Evolutionary conservation across 2,329 filamentous ascomycete species (phyloP), one percentile per base, ranked within the genome.

Genomic region (Aureobasidium zeae): DNA sequence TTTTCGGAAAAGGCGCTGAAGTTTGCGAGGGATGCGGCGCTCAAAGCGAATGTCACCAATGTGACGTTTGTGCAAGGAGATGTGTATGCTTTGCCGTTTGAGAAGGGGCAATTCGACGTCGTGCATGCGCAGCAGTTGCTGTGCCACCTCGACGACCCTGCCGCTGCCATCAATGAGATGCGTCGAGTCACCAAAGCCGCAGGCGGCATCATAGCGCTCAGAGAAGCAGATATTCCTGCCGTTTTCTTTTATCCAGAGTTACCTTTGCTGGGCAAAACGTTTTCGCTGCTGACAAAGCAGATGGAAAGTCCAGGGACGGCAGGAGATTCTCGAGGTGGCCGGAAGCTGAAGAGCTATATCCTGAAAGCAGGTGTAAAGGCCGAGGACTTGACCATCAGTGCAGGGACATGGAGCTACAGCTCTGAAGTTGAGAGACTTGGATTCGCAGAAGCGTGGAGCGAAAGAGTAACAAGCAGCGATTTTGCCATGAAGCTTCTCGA

Each of bases 51-150:
- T 1, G 30, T 66, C 6, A 48, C 44, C 11, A 66, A 65, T 43
- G 49, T 64, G 11, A 51, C 50, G 1, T 67, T 66, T 42, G 52
- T 55, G 16, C 49, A 53, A 13, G 61, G 59, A 10, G 60, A 66
- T 59, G 69, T 66, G 5, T 63, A 68, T 48, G 49, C 54, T 11
- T 61, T 72, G 42, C 47, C 59, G 2, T 69, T 64, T 32, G 49
- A 61, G 2, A 69, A 77, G 44, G 62, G 20, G 55, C 62, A 17
- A 2, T 80, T 79, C 49, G 77, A 81, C 50, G 56, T 80, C n/a
- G 74, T 79, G 5, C 71, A 73, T 51, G 69, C 67, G 16, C 72
- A 77, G 51, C 74, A 79, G 53, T 69, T 79, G 3, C 61, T 80
- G 7, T 67, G 71, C 49, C 76, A 80, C 56, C 59, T 79, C 4